Conservation (phyloP, 805 yeast species). For the Saturnispora halmiae region DNA sequence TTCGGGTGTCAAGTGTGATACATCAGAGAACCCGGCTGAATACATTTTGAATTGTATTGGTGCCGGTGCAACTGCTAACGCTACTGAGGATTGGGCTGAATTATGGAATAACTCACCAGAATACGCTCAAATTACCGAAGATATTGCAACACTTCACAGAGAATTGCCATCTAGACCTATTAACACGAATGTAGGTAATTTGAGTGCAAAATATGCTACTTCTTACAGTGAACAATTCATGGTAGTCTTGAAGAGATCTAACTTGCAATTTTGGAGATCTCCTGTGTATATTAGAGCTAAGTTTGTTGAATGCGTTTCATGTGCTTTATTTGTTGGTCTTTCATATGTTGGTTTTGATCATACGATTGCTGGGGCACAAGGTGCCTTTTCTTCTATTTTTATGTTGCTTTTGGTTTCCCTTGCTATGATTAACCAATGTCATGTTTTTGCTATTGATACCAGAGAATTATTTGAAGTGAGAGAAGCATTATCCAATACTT, state of each 20-base stretch:
- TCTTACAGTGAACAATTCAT: conserved; percentile 33
- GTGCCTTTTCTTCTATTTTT: conserved; percentile 43
- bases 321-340: conserved; percentile 44
- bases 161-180: conserved; percentile 24
- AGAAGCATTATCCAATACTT: conserved; percentile 61
- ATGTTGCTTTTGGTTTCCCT: conserved; percentile 52
- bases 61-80: conserved; percentile 69
- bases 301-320: conserved; percentile 33
- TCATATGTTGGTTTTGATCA: conserved; percentile 51
- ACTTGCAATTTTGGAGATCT: conserved; percentile 40
- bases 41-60: conserved; percentile 68
- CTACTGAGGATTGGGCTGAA: conserved; percentile 52
- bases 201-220: conserved; percentile 34
- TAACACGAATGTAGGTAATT: conserved; percentile 21
- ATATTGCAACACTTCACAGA: conserved; percentile 26
- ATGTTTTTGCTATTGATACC: conserved; percentile 45
- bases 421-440: conserved; percentile 56
- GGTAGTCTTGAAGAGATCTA: conserved; percentile 33
- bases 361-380: conserved; percentile 45
- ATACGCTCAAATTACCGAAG: conserved; percentile 23
- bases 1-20: conserved; percentile 60
- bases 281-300: conserved; percentile 45
- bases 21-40: conserved; percentile 64
- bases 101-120: conserved; percentile 43
- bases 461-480: conserved; percentile 62